phyloP scores from a whole-genome alignment of 176 grass and related monocot species.

The Puccinellia tenuiflora region DNA sequence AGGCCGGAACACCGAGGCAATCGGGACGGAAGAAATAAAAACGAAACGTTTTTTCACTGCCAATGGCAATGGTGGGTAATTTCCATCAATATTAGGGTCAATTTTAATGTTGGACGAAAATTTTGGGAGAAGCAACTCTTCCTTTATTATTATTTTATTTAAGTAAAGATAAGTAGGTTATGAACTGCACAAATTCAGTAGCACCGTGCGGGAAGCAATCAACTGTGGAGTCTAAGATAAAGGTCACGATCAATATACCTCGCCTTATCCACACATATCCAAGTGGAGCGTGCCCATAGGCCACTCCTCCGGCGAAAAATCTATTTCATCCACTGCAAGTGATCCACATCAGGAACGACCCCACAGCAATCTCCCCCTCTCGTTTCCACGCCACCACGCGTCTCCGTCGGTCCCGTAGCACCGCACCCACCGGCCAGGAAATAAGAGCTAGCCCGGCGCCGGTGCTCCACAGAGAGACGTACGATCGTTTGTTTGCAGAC shows the following conservation, averaged over 20 bases:
- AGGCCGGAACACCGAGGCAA: no score
- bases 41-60: no score
- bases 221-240: neutral
- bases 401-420: neutral
- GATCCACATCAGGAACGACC: slow-evolving; percentile 54
- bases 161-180: no score
- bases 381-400: neutral
- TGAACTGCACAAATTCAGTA: no score
- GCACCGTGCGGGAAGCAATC: no score
- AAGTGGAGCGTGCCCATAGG: slow-evolving; percentile 57
- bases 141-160: no score
- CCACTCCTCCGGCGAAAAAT: slow-evolving; percentile 1
- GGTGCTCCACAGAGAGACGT: neutral
- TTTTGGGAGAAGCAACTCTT: no score
- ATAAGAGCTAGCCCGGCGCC: neutral
- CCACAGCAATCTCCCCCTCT: slow-evolving; percentile 22
- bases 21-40: no score
- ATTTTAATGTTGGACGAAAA: no score
- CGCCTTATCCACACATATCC: slow-evolving; percentile 82
- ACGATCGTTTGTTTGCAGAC: neutral
- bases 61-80: no score
- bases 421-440: slow-evolving; percentile 20
- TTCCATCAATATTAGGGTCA: no score
- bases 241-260: neutral
- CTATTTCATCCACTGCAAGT: slow-evolving; percentile 62